Percentiles rank a stretch among this genome's conserved stretches.
Evolutionary conservation across 1,139 yeast genomes (phyloP).

Genomic region (Lodderomyces theae): DNA sequence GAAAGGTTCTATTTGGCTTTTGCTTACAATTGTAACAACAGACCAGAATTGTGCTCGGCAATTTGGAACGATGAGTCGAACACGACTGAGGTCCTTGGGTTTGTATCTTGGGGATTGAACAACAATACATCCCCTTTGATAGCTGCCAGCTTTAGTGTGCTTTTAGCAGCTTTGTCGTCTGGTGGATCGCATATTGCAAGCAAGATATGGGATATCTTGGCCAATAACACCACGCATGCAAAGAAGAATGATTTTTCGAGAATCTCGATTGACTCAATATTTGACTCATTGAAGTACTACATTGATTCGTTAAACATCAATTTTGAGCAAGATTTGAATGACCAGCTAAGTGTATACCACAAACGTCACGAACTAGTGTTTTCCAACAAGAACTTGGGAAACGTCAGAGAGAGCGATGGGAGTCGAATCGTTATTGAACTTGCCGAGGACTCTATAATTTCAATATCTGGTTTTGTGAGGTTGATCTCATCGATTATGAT

Average conservation of each 20-base stretch:
- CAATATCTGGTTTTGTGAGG: constrained; percentile 67
- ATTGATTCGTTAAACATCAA: constrained; percentile 48
- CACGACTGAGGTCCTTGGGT: constrained; percentile 54
- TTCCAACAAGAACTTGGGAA: constrained; percentile 19
- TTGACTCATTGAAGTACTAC: constrained; percentile 56
- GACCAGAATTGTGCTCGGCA: constrained; percentile 56
- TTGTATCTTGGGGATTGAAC: constrained; percentile 82
- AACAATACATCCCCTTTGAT: constrained; percentile 78
- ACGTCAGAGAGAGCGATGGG: constrained; percentile 17
- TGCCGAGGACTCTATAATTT: constrained; percentile 78
- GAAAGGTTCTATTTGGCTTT: constrained; percentile 84
- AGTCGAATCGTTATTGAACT: constrained; percentile 47
- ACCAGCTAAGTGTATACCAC: constrained; percentile 30
- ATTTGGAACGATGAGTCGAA: constrained; percentile 68
- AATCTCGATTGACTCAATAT: constrained; percentile 59
- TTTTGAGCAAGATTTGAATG: constrained; percentile 36
- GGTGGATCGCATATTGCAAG: constrained; percentile 53
- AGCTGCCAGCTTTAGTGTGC: constrained; percentile 76
- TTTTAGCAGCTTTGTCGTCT: constrained; percentile 71
- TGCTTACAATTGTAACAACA: constrained; percentile 62
- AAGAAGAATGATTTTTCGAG: constrained; percentile 43
- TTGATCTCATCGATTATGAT: constrained; percentile 36
- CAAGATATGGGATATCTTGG: constrained; percentile 42
- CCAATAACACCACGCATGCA: constrained; percentile 21
- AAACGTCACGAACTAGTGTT: constrained; percentile 40